Evolutionary conservation across 169 alveolate species (phyloP), one percentile per base, ranked within the genome.

Genomic region (Plasmodium sp.): DNA sequence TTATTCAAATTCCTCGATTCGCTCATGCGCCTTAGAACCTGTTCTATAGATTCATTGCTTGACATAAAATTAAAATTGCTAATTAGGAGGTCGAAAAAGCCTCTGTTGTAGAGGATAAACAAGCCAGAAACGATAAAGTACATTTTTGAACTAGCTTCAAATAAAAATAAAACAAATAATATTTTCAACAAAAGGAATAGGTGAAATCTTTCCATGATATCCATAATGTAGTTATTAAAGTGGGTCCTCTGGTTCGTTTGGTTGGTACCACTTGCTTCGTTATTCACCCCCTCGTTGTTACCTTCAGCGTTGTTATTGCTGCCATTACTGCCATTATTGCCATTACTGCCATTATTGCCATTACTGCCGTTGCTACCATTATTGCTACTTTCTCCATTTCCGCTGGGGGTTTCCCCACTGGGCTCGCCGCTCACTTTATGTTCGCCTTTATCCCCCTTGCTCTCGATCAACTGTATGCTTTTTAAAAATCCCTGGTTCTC

Each of bases 31-130:
- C 94, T 88, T 80, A 88, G 43, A 58, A 88, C 88, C 82, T 88
- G 94, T 81, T 88, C 94, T 56, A 88, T 88, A 3, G 94, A 79
- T 14, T 88, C 94, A 72, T 88, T 88, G 41, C 77, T 81, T 31
- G 94, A 88, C 67, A 88, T 62, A 62, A 88, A 88, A 79, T 48
- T 88, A 58, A 88, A 88, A 18, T 88, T 88, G 56, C 45, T 88
- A 22, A 81, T 80, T 88, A 88, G 27, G 27, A 79, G 31, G 33
- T 88, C 94, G 72, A 88, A 88, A 45, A 88, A 88, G 0, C 94
- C 94, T 80, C 94, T 88, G 54, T 58, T 88, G 33, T 88, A 88
- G 43, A 88, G 81, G 10, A 88, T 88, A 67, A 88, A 88, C 75
- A 79, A 43, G 18, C 83, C 94, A 56, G 88, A 58, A 22, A 81